These are phyloP conservation scores for Myxozyma vanderwaltii DNA, from an alignment of 805 yeast species.

Conservation along the genomic window DNA sequence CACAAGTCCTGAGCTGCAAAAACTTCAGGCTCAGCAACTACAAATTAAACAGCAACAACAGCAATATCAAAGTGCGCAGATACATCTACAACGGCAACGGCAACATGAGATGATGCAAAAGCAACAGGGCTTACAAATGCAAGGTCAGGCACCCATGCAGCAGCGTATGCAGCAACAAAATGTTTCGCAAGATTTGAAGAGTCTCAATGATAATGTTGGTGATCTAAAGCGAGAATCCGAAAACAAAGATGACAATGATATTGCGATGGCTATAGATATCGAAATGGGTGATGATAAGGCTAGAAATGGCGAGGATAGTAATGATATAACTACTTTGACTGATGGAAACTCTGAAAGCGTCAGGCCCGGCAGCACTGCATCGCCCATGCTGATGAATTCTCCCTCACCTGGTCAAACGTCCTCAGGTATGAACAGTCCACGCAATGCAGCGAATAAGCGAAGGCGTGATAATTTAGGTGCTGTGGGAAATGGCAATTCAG, in stretches of 20 bases:
- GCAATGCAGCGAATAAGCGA: constrained; percentile 15
- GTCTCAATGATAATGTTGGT: neutral
- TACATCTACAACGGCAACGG: constrained; percentile 9
- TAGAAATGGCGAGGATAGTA: neutral
- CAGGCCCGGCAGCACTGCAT: constrained; percentile 3
- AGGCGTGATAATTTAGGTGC: constrained; percentile 12
- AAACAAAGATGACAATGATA: neutral
- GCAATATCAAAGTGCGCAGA: constrained; percentile 13
- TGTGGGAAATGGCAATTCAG: neutral
- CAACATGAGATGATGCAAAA: constrained; percentile 3
- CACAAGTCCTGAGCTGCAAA: constrained; percentile 21
- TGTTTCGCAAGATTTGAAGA: neutral
- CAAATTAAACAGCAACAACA: constrained; percentile 27
- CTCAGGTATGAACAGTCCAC: constrained; percentile 15
- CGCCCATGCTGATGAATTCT: constrained; percentile 12
- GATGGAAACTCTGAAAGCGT: neutral
- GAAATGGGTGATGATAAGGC: neutral
- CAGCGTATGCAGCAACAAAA: neutral
- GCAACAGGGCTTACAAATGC: neutral
- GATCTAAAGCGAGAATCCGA: neutral
- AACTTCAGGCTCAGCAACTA: constrained; percentile 18
- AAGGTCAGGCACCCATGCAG: neutral
- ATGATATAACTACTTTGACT: neutral
- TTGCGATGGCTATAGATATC: neutral
- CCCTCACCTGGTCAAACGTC: constrained; percentile 17